These are phyloP conservation scores for Globisporangium iwayamae DNA, from an alignment of 352 stramenopile genomes.

Conservation along the genomic window DNA sequence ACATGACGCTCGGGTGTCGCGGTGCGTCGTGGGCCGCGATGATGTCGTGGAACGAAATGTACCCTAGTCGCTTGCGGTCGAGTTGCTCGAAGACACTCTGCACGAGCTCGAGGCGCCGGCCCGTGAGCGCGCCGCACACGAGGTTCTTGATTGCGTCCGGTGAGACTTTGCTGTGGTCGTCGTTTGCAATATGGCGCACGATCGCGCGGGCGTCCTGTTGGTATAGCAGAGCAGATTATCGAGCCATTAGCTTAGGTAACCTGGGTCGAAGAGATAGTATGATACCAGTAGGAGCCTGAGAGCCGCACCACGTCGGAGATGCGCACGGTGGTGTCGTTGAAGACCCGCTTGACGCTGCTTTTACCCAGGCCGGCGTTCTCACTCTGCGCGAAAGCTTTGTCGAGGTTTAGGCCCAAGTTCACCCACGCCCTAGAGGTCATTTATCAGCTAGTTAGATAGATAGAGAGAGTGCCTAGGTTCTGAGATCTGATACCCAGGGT, in stretches of 20 bases:
- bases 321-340: conserved; percentile 40
- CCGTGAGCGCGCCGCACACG: conserved; percentile 44
- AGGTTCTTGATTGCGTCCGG: conserved; percentile 56
- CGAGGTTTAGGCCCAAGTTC: conserved; percentile 38
- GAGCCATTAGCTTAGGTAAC: not conserved
- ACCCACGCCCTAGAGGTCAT: conserved; percentile 42
- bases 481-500: not conserved
- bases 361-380: conserved; percentile 45
- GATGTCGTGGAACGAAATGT: conserved; percentile 50
- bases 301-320: conserved; percentile 60
- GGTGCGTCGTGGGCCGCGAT: conserved; percentile 43
- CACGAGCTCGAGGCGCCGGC: conserved; percentile 55
- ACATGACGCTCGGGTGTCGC: conserved; percentile 69
- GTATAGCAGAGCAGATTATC: not conserved
- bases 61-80: conserved; percentile 56
- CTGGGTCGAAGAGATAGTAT: not conserved
- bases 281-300: not conserved
- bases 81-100: conserved; percentile 67
- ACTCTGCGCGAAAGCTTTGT: conserved; percentile 37
- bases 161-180: conserved; percentile 41
- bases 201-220: conserved; percentile 54
- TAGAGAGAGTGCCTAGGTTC: not conserved
- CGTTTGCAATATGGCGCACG: conserved; percentile 26
- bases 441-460: too few species aligned
- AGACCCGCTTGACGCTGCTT: conserved; percentile 50